Conservation (phyloP, 176 grass and related monocot genomes). For the Paspalum notatum region DNA sequence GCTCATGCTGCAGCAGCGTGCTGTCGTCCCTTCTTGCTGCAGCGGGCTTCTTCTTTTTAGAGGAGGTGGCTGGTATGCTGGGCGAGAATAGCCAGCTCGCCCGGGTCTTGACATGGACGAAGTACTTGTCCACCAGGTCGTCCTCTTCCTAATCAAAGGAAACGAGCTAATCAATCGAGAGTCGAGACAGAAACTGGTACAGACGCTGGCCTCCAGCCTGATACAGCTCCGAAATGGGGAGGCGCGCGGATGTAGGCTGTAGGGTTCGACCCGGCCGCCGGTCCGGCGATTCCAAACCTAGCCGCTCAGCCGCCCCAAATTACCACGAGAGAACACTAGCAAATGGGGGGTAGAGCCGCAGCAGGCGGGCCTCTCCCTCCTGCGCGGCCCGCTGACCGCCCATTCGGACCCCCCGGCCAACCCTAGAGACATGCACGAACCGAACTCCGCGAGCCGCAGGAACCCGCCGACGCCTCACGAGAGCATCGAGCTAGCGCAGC, state of each 20-base stretch:
- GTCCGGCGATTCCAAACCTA: background rate
- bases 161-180: slow-evolving; percentile 21
- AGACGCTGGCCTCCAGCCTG: background rate
- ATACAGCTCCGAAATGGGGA: slow-evolving; percentile 4
- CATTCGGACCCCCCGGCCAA: slow-evolving; percentile 17
- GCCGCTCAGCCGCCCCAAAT: background rate
- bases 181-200: too few species aligned
- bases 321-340: slow-evolving; percentile 17
- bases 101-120: slow-evolving; percentile 19
- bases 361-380: background rate
- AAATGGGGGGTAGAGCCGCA: background rate
- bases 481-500: background rate
- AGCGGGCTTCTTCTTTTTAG: background rate
- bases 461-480: background rate
- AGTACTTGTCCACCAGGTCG: slow-evolving; percentile 36
- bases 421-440: slow-evolving; percentile 39
- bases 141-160: slow-evolving; percentile 41
- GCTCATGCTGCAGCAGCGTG: background rate
- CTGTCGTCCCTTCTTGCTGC: background rate
- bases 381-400: background rate
- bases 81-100: slow-evolving; percentile 37
- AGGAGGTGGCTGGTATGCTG: background rate
- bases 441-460: background rate
- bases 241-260: slow-evolving; percentile 52
- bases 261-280: slow-evolving; percentile 37